phyloP scores from a whole-genome alignment of 1,284 basidiomycete genomes.

The Microbotryum saponariae region DNA sequence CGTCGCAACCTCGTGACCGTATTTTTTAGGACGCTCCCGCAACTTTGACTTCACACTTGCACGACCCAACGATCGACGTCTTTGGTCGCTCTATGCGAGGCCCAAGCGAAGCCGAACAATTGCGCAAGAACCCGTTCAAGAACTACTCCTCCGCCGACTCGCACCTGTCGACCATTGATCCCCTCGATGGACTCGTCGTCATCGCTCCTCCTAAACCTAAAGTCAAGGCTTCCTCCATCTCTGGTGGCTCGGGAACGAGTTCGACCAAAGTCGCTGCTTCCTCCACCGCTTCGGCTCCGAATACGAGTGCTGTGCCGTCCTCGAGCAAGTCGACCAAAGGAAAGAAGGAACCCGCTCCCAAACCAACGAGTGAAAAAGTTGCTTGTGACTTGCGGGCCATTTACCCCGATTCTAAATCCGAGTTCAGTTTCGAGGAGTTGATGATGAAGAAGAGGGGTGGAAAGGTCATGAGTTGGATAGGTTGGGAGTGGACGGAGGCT shows the following conservation, averaged over 20 bases:
- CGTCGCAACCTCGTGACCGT: background rate
- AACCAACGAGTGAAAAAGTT: conserved; percentile 19
- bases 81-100: conserved; percentile 39
- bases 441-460: background rate
- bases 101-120: conserved; percentile 45
- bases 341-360: background rate
- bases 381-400: conserved; percentile 23
- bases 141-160: conserved; percentile 43
- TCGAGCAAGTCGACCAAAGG: background rate
- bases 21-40: conserved; percentile 15
- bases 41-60: conserved; percentile 30
- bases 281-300: background rate
- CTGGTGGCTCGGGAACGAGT: background rate
- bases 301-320: background rate
- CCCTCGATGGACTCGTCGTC: conserved; percentile 26
- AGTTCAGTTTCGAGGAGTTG: conserved; percentile 33
- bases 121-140: conserved; percentile 54
- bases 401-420: conserved; percentile 23
- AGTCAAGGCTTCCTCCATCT: conserved; percentile 8
- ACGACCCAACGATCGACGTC: conserved; percentile 39
- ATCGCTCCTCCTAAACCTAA: conserved; percentile 34
- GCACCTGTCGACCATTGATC: conserved; percentile 36
- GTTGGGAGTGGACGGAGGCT: conserved; percentile 15
- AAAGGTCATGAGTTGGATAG: conserved; percentile 11
- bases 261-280: conserved; percentile 12